Conservation (phyloP, 495 filamentous ascomycete genomes). For the Talaromyces adpressus region DNA sequence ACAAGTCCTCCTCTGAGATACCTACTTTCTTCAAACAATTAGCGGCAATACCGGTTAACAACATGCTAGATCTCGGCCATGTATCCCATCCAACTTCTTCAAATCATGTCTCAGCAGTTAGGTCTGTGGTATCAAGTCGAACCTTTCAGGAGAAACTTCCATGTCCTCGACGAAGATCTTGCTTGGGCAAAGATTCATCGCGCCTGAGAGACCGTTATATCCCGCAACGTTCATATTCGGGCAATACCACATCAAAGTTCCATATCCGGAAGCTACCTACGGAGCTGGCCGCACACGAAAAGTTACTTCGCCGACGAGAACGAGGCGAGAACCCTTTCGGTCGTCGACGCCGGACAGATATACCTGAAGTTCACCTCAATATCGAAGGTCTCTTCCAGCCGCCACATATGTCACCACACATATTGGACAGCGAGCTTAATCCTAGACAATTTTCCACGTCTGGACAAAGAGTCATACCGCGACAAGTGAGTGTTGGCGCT, state of each 20-base stretch:
- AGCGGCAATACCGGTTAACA: background rate
- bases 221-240: constrained; percentile 40
- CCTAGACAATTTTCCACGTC: constrained; percentile 6
- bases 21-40: background rate
- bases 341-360: constrained; percentile 18
- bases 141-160: background rate
- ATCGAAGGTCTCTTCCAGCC: constrained; percentile 13
- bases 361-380: constrained; percentile 16
- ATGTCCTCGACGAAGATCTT: background rate
- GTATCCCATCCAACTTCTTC: background rate
- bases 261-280: constrained; percentile 56
- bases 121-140: background rate
- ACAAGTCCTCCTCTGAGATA: background rate
- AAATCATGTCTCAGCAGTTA: background rate
- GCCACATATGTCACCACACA: constrained; percentile 28
- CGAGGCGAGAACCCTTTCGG: constrained; percentile 63
- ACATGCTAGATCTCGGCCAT: background rate
- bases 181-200: background rate
- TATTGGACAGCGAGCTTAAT: constrained; percentile 22
- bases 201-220: constrained; percentile 61
- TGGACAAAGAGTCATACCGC: constrained; percentile 10
- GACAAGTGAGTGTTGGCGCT: constrained; percentile 55
- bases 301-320: constrained; percentile 48
- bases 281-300: constrained; percentile 55
- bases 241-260: constrained; percentile 47